A percentile compares a stretch with the other conserved stretches of the same genome.
phyloP scores from a whole-genome alignment of 176 grass and related monocot species.

The Saccharum officinarum region DNA sequence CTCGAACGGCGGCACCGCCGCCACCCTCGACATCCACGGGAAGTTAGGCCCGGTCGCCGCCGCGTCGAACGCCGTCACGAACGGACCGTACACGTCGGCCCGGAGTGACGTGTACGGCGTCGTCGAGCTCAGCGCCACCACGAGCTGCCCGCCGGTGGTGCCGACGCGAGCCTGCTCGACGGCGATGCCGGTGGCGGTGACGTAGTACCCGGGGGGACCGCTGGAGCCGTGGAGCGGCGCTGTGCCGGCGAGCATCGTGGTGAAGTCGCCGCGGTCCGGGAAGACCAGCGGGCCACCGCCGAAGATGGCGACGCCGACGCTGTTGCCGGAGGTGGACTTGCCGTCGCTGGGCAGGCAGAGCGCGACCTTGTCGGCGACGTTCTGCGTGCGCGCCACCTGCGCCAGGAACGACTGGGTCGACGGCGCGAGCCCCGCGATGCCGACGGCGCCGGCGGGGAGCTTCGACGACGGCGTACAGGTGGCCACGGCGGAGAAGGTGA shows the following conservation, averaged over 20 bases:
- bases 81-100: conserved; percentile 32
- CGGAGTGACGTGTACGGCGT: conserved; percentile 41
- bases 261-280: conserved; percentile 8
- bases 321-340: neutral
- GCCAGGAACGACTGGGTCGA: conserved; percentile 29
- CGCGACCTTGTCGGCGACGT: conserved; percentile 40
- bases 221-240: neutral
- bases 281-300: conserved; percentile 35
- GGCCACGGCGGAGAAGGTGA: conserved; percentile 29
- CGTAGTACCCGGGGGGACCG: conserved; percentile 19
- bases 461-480: conserved; percentile 41
- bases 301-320: conserved; percentile 51
- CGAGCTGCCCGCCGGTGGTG: neutral
- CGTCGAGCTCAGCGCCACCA: conserved; percentile 27
- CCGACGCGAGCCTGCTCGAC: neutral
- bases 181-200: conserved; percentile 33
- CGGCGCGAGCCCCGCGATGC: conserved; percentile 59
- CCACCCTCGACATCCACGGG: neutral
- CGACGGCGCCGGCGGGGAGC: conserved; percentile 38
- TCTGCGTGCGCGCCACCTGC: conserved; percentile 45
- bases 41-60: neutral
- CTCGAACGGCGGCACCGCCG: conserved; percentile 28
- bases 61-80: conserved; percentile 30
- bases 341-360: conserved; percentile 64
- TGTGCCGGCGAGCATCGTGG: conserved; percentile 4